Evolutionary conservation across 257 asterid genomes (phyloP).

Genomic region (Salvia splendens): DNA sequence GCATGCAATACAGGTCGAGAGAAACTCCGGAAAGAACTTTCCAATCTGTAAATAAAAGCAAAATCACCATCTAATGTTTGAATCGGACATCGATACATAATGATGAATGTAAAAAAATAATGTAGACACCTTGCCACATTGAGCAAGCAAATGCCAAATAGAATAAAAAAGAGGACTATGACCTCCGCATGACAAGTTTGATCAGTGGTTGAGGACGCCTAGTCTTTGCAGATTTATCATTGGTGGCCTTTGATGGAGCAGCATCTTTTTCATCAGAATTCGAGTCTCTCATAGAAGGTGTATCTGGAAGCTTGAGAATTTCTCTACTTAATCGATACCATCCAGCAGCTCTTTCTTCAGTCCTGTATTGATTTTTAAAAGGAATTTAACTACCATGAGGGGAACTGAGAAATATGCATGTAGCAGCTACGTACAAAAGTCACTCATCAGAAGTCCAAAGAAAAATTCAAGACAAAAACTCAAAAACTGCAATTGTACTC

Average conservation of each 20-base stretch:
- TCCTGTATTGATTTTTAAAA: conserved; percentile 45
- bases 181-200: conserved; percentile 99
- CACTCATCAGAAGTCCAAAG: conserved; percentile 15
- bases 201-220: conserved; percentile 95
- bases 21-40: conserved; percentile 91
- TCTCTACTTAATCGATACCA: conserved; percentile 95
- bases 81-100: conserved; percentile 21
- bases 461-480: conserved; percentile 19
- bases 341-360: conserved; percentile 98
- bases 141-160: conserved; percentile 17
- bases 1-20: conserved; percentile 98
- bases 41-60: conserved; percentile 60
- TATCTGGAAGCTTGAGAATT: conserved; percentile 91
- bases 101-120: background rate
- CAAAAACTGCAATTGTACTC: conserved; percentile 16
- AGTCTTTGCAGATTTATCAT: conserved; percentile 79
- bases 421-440: conserved; percentile 10
- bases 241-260: conserved; percentile 60
- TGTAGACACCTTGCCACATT: conserved; percentile 3
- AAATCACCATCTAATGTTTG: conserved; percentile 21
- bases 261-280: conserved; percentile 68
- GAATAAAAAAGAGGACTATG: conserved; percentile 29
- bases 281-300: conserved; percentile 71
- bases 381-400: conserved; percentile 16
- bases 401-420: conserved; percentile 11